Base-by-base conservation (phyloP, 495 filamentous ascomycete species). In the Bryoglossum gracile region DNA sequence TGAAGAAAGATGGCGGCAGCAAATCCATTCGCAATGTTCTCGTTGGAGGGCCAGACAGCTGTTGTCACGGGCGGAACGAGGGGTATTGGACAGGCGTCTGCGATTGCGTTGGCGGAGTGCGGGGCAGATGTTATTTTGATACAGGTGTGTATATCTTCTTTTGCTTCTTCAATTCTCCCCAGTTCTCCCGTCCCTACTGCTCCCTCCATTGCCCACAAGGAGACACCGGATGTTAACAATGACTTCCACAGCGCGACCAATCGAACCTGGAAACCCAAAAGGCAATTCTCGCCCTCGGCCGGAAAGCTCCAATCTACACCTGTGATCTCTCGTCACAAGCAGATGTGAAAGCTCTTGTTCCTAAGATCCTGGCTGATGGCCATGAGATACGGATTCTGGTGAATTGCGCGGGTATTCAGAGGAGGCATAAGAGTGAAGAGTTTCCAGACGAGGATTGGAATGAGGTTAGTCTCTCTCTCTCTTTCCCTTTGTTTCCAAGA, bases 391-490 rank as follows among this genome's bases (percentile, higher is more conserved):
- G 62, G 38, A 89, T 94, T 59, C 74, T 95, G 2, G 67, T 94
- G 45, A 94, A 89, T 68, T 88, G 84, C 64, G 89, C 86, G 9
- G 89, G 89, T 14, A 89, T 95, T 64, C 86, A 94, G 60, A 72
- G 81, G 23, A 75, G 90, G 9, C 85, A 94, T 58, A 77, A 89
- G 0, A 77, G 81, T 39, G 78, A 89, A 40, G 47, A 73, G 50
- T 96, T 95, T 65, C 90, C 89, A 0, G 78, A 85, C 53, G 68
- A 73, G 37, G 89, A 94, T 68, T 96, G 88, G 77, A 78, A 86
- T 57, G 81, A 86, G 64, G 78, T 80, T 44, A 41, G 58, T 58
- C 32, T n/a, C 34, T 32, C n/a, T 14, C 22, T 33, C 13, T 25
- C 4, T 28, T 38, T 3, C 13, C 30, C 1, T 25, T 3, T 10